Evolutionary conservation across 2,329 filamentous ascomycete species (phyloP), one percentile per base, ranked within the genome.

Genomic region (Claviceps humidiphila): DNA sequence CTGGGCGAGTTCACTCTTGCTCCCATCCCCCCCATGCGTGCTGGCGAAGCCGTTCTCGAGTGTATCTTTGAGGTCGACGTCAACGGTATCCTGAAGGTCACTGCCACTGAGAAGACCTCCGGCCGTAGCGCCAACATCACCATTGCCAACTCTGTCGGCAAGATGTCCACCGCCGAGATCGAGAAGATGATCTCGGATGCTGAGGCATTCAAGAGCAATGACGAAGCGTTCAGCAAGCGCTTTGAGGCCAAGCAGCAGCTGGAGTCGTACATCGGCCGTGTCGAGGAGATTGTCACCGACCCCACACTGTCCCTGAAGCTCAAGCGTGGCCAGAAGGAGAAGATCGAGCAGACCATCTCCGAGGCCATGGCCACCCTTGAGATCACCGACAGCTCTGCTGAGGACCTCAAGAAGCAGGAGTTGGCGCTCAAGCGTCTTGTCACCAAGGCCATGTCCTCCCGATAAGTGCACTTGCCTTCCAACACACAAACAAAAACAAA

Each of bases 381-480:
- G 83, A 77, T 98, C 67, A 87, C 91, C 73, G 94, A 98, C 63
- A 87, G 88, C 53, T 74, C 76, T 57, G 87, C 89, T 56, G 94
- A 98, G 64, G 93, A 98, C 69, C 79, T 98, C 63, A 97, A 95
- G 88, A 97, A 97, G 89, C 95, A 96, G 85, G 93, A 98, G 81
- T 79, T 98, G 61, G 89, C 89, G 56, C 82, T 98, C 59, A 98
- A 97, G 89, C 82, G 93, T 67, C 82, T 95, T 63, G 90, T 98
- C 65, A 98, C 93, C 74, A 98, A 97, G 86, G 90, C 87, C 65
- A 95, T 95, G 88, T 84, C 88, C 59, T 90, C 88, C 67, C 84
- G 88, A 74, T 95, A 90, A 82, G 68, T 61, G 48, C 44, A 43
- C 39, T 22, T 13, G 9, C 6, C 47, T 30, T 34, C 13, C 22